Evolutionary conservation across 257 asterid species (phyloP), one percentile per base, ranked within the genome.

Genomic region (Solanum chmielewskii): DNA sequence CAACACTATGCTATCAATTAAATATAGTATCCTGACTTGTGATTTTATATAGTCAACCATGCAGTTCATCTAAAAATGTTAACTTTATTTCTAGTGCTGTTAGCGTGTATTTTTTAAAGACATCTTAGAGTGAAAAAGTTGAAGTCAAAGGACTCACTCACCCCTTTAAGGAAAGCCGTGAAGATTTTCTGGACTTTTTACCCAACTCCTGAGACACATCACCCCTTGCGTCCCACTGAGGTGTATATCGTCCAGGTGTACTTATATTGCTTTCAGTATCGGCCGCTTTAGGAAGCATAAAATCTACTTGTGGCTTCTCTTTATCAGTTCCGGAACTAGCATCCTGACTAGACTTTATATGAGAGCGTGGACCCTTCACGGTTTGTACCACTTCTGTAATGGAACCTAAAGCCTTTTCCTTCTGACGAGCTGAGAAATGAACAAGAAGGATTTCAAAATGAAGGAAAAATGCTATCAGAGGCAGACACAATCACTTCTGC

Each of bases 341-440:
- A 45, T 91, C 98, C 74, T 90, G 93, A 88, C 93, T 93, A 83
- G 96, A 92, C 88, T 90, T 83, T 60, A 82, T 84, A 41, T 91
- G 95, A 29, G 98, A 91, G 89, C 90, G 94, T 23, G 98, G 99
- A 85, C 93, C 91, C 90, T 93, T 97, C 14, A 97, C 91, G 14
- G 99, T 94, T 87, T 97, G 99, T 44, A 97, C 95, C 80, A 97
- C 99, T 92, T 97, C 99, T 45, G 90, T 89, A 68, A 97, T 90
- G 27, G 99, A 95, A 82, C 93, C 98, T 90, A 93, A 90, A 68
- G 99, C 99, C 90, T 92, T 92, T 92, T 93, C 98, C 94, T 95
- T 95, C 92, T 97, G 99, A 85, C 99, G 99, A 91, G 95, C 99
- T 97, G 93, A 81, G 31, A 83, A 84, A 86, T 86, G 87, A 86